phyloP scores from a whole-genome alignment of 495 filamentous ascomycete species.

The Friedmanniomyces simplex region DNA sequence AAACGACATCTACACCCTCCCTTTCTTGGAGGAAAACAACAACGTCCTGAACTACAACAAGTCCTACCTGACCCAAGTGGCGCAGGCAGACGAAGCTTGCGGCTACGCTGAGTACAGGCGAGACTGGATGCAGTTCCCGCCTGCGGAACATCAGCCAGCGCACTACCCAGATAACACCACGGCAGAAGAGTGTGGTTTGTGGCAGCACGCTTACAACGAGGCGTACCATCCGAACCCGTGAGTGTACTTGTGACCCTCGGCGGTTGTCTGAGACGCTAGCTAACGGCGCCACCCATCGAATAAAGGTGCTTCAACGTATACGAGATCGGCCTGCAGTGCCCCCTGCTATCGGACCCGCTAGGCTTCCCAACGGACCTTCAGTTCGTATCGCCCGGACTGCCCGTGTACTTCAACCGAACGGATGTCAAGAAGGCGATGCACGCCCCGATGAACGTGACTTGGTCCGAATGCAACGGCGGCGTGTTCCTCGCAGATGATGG shows the following conservation, averaged over 20 bases:
- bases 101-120: slow-evolving; percentile 60
- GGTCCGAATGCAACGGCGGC: slow-evolving; percentile 43
- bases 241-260: neutral
- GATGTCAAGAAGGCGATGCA: slow-evolving; percentile 68
- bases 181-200: neutral
- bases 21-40: slow-evolving; percentile 51
- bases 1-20: slow-evolving; percentile 44
- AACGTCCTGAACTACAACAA: slow-evolving; percentile 54
- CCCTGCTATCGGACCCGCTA: slow-evolving; percentile 64
- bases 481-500: slow-evolving; percentile 15
- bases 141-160: neutral
- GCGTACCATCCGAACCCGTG: neutral
- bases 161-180: neutral
- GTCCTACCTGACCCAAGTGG: slow-evolving; percentile 48
- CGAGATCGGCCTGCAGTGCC: neutral
- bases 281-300: too few species aligned
- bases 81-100: slow-evolving; percentile 44
- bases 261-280: too few species aligned
- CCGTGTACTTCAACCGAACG: slow-evolving; percentile 62
- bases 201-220: neutral
- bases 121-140: neutral
- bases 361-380: slow-evolving; percentile 39
- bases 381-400: slow-evolving; percentile 31
- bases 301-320: neutral
- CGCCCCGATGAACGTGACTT: slow-evolving; percentile 43